Conservation (phyloP, 163 green algal genomes). For the Prototheca cutis region DNA sequence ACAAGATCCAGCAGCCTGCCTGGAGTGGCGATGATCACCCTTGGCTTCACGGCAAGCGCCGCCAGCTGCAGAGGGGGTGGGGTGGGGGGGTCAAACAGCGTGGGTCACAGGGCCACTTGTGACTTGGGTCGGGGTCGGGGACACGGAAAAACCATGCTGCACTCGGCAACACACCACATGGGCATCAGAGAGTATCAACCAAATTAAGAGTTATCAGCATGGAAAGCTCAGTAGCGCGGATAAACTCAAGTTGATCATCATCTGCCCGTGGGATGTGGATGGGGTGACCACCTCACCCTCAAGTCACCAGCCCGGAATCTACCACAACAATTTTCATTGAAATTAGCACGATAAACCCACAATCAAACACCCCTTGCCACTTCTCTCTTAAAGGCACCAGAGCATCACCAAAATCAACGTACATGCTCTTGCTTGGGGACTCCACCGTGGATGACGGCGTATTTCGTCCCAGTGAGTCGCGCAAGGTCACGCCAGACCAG, state of each 20-base stretch:
- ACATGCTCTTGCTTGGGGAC: constrained; percentile 51
- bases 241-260: constrained; percentile 5
- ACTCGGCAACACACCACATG: not conserved
- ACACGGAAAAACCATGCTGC: not conserved
- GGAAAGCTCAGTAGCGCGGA: constrained; percentile 4
- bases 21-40: constrained; percentile 80
- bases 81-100: too few species aligned
- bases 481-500: constrained; percentile 12
- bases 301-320: too few species aligned
- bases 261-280: too few species aligned
- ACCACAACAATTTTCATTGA: not conserved
- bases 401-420: too few species aligned
- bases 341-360: too few species aligned
- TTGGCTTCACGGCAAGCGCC: constrained; percentile 30
- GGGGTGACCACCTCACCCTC: too few species aligned
- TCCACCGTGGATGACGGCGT: constrained; percentile 21
- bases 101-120: too few species aligned
- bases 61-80: constrained; percentile 5
- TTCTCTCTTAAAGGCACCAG: too few species aligned
- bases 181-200: constrained; percentile 7
- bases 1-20: constrained; percentile 75
- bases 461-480: not conserved
- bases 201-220: constrained; percentile 3
- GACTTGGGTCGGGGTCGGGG: too few species aligned
- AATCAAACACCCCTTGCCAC: too few species aligned